These are phyloP conservation scores for Posidonia oceanica DNA, from an alignment of 116 monocot genomes.

Conservation along the genomic window DNA sequence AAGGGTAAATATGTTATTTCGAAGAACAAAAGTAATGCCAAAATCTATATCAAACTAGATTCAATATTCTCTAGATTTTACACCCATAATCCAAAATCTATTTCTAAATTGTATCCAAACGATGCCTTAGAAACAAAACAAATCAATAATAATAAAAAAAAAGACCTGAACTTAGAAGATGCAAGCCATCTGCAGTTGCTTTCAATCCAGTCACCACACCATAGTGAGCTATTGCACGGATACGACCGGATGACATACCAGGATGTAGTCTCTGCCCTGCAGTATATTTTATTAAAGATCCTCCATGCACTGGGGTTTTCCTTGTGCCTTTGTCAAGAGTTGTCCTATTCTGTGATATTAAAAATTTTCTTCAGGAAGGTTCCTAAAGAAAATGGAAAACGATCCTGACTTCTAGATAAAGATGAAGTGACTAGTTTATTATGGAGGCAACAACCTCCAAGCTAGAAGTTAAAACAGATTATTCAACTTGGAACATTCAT, in stretches of 20 bases:
- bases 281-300: constrained; percentile 13
- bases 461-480: background rate
- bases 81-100: too few relatives aligned
- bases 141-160: background rate
- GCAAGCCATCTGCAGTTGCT: constrained; percentile 90
- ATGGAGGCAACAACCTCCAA: background rate
- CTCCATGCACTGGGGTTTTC: constrained; percentile 22
- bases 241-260: constrained; percentile 63
- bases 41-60: too few relatives aligned
- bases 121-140: background rate
- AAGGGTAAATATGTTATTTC: too few relatives aligned
- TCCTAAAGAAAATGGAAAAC: background rate
- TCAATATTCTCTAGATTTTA: too few relatives aligned
- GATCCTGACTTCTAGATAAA: background rate
- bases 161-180: constrained; percentile 92
- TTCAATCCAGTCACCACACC: constrained; percentile 87
- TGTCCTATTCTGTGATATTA: constrained; percentile 18
- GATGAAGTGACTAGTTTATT: background rate
- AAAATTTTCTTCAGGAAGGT: background rate
- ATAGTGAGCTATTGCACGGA: constrained; percentile 90
- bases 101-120: background rate
- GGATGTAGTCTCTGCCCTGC: constrained; percentile 55
- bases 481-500: too few relatives aligned
- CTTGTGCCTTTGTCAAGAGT: constrained; percentile 25
- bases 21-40: too few relatives aligned